Evolutionary conservation across 2,329 filamentous ascomycete species (phyloP).

Genomic region (Diaporthe longicolla): DNA sequence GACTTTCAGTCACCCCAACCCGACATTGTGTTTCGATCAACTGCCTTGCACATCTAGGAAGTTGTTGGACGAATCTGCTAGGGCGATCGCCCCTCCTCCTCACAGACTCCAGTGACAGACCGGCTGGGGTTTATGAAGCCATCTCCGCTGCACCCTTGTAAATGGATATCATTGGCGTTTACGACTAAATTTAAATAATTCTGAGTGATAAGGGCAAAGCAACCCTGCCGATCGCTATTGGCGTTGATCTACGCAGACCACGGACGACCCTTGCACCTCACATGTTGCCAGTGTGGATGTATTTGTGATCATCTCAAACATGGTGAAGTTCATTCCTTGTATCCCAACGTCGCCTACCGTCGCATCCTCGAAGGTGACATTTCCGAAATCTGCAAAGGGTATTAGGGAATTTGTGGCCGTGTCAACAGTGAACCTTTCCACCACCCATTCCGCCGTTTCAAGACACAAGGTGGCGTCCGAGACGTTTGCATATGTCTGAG

Average conservation of each 20-base stretch:
- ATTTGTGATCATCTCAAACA: slow-evolving; percentile 24
- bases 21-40: too few relatives aligned
- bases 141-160: neutral
- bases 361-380: neutral
- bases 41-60: too few relatives aligned
- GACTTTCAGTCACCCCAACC: neutral
- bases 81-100: too few relatives aligned
- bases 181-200: neutral
- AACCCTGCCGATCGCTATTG: neutral
- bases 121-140: neutral
- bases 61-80: too few relatives aligned
- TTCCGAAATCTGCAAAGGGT: neutral
- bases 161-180: neutral
- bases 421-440: slow-evolving; percentile 9
- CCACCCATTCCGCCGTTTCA: neutral
- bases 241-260: neutral
- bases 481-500: neutral
- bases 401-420: neutral
- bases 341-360: neutral
- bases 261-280: neutral
- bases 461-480: neutral
- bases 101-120: too few relatives aligned
- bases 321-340: neutral
- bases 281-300: slow-evolving; percentile 3
- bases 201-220: neutral